Evolutionary conservation across 2,329 filamentous ascomycete genomes (phyloP).

Genomic region (Cercospora sp.): DNA sequence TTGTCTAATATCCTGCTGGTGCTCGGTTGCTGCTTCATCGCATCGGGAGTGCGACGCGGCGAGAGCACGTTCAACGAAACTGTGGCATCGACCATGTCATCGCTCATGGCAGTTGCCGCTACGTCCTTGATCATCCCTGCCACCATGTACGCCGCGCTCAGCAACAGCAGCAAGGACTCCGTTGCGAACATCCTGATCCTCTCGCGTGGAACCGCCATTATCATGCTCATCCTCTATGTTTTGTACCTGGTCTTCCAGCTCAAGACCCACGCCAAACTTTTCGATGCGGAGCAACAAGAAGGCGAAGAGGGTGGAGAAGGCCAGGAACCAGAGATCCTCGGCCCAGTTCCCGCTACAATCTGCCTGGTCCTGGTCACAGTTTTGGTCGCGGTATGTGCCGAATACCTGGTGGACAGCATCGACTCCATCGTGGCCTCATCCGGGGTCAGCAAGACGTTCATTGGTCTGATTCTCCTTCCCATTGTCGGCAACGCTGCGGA

Average conservation of each 20-base stretch:
- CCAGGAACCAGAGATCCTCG: conserved; percentile 46
- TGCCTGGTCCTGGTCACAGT: conserved; percentile 52
- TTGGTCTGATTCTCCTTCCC: conserved; percentile 58
- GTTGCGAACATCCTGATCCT: conserved; percentile 52
- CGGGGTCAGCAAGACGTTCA: conserved; percentile 57
- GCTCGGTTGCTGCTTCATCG: conserved; percentile 56
- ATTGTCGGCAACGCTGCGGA: conserved; percentile 61
- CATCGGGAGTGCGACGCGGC: conserved; percentile 48
- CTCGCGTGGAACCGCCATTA: conserved; percentile 56
- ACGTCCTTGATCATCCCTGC: conserved; percentile 57
- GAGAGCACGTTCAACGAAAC: conserved; percentile 66
- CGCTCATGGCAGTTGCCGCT: conserved; percentile 58
- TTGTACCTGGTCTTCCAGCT: conserved; percentile 59
- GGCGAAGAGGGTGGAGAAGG: conserved; percentile 35
- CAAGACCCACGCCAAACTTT: conserved; percentile 52
- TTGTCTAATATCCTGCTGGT: conserved; percentile 89
- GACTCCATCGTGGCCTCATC: conserved; percentile 55
- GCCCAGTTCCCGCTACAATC: conserved; percentile 48
- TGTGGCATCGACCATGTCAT: conserved; percentile 75
- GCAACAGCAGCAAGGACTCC: conserved; percentile 42
- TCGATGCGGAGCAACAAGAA: conserved; percentile 45
- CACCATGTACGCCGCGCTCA: conserved; percentile 53
- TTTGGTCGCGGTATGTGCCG: conserved; percentile 54
- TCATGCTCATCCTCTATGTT: conserved; percentile 56
- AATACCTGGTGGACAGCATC: conserved; percentile 57